These are phyloP conservation scores for Geranomyces variabilis DNA, from an alignment of 192 early-diverging fungal species.

Conservation along the genomic window DNA sequence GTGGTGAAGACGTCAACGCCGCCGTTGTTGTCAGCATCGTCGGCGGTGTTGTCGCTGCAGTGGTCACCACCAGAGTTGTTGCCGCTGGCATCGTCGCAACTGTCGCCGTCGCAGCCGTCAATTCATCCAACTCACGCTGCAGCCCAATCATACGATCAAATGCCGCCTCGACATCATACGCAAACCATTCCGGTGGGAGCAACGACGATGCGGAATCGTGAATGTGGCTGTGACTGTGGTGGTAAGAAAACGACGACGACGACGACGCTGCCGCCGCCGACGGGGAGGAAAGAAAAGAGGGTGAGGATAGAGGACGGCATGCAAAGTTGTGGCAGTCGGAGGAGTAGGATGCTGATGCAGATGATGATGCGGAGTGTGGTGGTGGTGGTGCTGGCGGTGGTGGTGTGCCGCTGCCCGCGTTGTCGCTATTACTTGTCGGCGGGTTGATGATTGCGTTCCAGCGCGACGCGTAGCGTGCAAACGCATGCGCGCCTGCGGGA, in stretches of 20 bases:
- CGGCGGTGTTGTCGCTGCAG: too few species aligned
- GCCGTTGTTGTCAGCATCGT: too few species aligned
- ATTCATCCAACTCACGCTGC: constrained; percentile 19
- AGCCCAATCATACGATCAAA: constrained; percentile 10
- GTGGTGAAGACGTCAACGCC: too few species aligned
- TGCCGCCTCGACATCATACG: constrained; percentile 10
- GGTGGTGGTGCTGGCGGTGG: neutral
- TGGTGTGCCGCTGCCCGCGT: neutral
- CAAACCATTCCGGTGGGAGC: neutral
- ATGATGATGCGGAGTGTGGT: neutral
- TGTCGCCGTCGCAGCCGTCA: neutral
- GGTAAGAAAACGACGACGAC: too few species aligned
- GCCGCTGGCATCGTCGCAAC: too few species aligned
- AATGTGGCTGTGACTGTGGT: too few species aligned
- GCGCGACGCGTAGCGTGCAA: constrained; percentile 2
- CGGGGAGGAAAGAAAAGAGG: neutral
- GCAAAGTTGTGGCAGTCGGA: neutral
- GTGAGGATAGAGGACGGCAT: neutral
- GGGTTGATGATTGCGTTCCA: constrained; percentile 11
- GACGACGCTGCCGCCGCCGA: too few species aligned
- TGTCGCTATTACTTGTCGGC: neutral
- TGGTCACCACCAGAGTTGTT: too few species aligned
- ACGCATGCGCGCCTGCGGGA: neutral
- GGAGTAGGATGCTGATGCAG: neutral
- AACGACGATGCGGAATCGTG: neutral